Conservation (phyloP, 306 rosid genomes). For the Prinsepia uniflora region DNA sequence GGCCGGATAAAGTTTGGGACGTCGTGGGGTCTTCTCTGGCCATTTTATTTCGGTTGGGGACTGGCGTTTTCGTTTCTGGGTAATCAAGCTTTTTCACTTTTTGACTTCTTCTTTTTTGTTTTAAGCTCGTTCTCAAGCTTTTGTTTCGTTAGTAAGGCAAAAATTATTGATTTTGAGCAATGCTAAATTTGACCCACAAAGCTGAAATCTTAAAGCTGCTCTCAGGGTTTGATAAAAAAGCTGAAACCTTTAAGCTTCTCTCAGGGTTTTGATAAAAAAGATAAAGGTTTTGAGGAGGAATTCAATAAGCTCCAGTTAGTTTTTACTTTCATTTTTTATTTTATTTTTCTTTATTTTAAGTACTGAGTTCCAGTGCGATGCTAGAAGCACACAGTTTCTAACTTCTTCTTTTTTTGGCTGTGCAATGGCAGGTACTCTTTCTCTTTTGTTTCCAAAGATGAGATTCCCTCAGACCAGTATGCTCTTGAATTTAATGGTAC, state of each 20-base stretch:
- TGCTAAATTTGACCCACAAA: neutral
- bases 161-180: neutral
- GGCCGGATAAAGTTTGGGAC: constrained; percentile 57
- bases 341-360: neutral
- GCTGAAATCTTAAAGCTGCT: neutral
- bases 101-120: neutral
- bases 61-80: constrained; percentile 86
- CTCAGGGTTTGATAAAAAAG: neutral
- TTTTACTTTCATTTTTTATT: no score
- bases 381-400: neutral
- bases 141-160: neutral
- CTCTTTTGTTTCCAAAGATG: constrained; percentile 66
- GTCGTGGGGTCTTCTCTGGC: constrained; percentile 62
- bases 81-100: constrained; percentile 19
- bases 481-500: constrained; percentile 65
- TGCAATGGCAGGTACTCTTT: constrained; percentile 66
- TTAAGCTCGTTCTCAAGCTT: neutral
- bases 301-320: neutral
- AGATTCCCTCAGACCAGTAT: constrained; percentile 64
- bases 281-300: neutral
- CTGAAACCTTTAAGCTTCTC: no score
- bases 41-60: constrained; percentile 65
- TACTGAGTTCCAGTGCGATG: neutral
- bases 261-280: no score
- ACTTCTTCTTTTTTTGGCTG: neutral